Percentiles rank a stretch among this genome's conserved stretches.
These are phyloP conservation scores for Helianthus tuberosus DNA, from an alignment of 129 eudicot species.

Conservation along the genomic window DNA sequence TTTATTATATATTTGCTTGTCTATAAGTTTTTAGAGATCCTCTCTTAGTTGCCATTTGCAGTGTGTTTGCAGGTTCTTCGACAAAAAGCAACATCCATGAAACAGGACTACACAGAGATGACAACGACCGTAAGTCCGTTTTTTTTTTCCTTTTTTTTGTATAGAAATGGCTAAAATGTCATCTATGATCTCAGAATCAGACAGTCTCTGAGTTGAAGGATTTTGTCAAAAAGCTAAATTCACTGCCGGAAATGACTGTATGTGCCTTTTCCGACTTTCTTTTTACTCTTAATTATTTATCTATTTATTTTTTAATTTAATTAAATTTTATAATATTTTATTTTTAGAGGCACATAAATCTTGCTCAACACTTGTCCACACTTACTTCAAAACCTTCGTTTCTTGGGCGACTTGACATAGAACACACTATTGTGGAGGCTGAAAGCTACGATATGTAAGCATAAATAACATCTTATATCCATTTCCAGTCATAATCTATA, in stretches of 20 bases:
- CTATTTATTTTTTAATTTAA: slow-evolving; percentile 19
- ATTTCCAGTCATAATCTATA: neutral
- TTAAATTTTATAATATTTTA: neutral
- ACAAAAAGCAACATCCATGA: slow-evolving; percentile 98
- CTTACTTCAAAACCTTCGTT: slow-evolving; percentile 86
- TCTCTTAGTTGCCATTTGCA: slow-evolving; percentile 54
- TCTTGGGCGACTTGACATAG: slow-evolving; percentile 91
- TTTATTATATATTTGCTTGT: neutral
- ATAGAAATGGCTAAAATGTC: neutral
- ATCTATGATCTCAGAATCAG: slow-evolving; percentile 53
- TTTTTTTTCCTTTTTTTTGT: neutral
- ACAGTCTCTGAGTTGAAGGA: slow-evolving; percentile 95
- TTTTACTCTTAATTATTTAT: neutral
- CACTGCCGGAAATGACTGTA: slow-evolving; percentile 97
- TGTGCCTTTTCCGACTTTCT: slow-evolving; percentile 38
- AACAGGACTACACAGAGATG: slow-evolving; percentile 93
- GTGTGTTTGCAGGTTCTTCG: slow-evolving; percentile 90
- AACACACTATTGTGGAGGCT: slow-evolving; percentile 92
- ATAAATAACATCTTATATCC: slow-evolving; percentile 1
- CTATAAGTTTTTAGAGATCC: slow-evolving; percentile 21
- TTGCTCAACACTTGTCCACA: slow-evolving; percentile 92
- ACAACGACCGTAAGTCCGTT: slow-evolving; percentile 63
- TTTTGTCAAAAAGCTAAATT: slow-evolving; percentile 96
- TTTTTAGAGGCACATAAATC: slow-evolving; percentile 93
- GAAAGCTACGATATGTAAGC: slow-evolving; percentile 95